phyloP scores from a whole-genome alignment of 2,329 filamentous ascomycete species.

The Emergomyces orientalis region DNA sequence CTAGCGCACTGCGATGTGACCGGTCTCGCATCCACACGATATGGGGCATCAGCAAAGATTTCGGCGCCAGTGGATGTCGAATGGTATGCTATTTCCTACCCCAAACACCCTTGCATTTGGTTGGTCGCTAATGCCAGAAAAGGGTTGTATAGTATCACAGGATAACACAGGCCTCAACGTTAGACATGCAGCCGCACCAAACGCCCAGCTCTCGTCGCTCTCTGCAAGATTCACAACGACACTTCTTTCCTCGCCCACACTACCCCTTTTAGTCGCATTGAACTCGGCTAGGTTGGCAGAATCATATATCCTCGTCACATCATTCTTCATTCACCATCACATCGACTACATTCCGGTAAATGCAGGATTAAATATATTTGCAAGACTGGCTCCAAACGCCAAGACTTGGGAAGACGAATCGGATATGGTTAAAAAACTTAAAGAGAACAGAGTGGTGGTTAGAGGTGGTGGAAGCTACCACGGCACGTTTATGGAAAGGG shows the following conservation, averaged over 20 bases:
- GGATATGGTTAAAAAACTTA: constrained; percentile 14
- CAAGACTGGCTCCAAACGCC: constrained; percentile 17
- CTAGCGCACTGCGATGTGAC: constrained; percentile 13
- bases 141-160: constrained; percentile 21
- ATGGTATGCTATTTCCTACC: constrained; percentile 14
- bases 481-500: constrained; percentile 18
- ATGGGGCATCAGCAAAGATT: constrained; percentile 19
- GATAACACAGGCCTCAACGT: constrained; percentile 16
- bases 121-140: constrained; percentile 2
- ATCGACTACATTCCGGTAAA: constrained; percentile 22
- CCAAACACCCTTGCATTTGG: not conserved
- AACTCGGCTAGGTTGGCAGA: constrained; percentile 19
- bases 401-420: constrained; percentile 22
- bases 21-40: constrained; percentile 17
- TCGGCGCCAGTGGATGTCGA: constrained; percentile 17
- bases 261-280: constrained; percentile 18
- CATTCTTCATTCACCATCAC: constrained; percentile 17
- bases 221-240: constrained; percentile 18
- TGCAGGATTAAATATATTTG: constrained; percentile 21
- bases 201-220: constrained; percentile 18
- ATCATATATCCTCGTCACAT: constrained; percentile 20
- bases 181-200: constrained; percentile 16
- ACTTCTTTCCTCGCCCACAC: constrained; percentile 19
- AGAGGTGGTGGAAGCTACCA: constrained; percentile 18
- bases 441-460: constrained; percentile 19